Conservation (phyloP, 2,329 filamentous ascomycete species). For the Hirsutella rhossiliensis region DNA sequence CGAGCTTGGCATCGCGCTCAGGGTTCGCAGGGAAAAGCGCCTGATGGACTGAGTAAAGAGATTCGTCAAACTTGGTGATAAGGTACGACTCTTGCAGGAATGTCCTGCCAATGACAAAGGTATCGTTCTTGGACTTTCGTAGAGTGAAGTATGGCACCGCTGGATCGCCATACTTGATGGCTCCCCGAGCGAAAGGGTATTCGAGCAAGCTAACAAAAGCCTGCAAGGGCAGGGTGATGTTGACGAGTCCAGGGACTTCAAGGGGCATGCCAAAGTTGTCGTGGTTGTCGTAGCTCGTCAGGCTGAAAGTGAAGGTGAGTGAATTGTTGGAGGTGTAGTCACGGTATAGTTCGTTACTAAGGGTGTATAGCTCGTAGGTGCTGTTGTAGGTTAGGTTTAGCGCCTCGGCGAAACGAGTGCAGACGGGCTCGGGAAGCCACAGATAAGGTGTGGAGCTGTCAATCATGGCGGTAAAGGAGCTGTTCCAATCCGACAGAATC, state of each 20-base stretch:
- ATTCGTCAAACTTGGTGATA: conserved; percentile 42
- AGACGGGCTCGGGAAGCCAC: conserved; percentile 48
- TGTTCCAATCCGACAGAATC: conserved; percentile 30
- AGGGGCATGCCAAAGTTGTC: conserved; percentile 38
- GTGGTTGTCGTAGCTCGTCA: conserved; percentile 42
- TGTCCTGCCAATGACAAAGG: conserved; percentile 50
- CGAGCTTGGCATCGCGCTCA: conserved; percentile 24
- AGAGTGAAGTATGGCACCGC: conserved; percentile 54
- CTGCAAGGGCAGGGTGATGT: conserved; percentile 40
- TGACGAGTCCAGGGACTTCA: conserved; percentile 37
- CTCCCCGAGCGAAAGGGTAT: conserved; percentile 33
- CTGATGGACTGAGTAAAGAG: conserved; percentile 41
- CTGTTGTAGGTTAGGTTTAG: conserved; percentile 56
- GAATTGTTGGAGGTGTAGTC: conserved; percentile 29
- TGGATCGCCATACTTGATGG: conserved; percentile 30
- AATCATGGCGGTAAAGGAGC: conserved; percentile 39
- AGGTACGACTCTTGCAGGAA: conserved; percentile 61
- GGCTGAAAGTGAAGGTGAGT: conserved; percentile 43
- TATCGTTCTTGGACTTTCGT: conserved; percentile 38
- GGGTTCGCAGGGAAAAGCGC: conserved; percentile 37
- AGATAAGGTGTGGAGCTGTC: conserved; percentile 54
- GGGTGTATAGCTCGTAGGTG: conserved; percentile 50
- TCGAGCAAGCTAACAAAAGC: conserved; percentile 38
- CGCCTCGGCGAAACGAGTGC: conserved; percentile 49
- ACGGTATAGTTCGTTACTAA: conserved; percentile 43